These are phyloP conservation scores for Geosmithia flava DNA, from an alignment of 2,329 filamentous ascomycete genomes.

Conservation along the genomic window DNA sequence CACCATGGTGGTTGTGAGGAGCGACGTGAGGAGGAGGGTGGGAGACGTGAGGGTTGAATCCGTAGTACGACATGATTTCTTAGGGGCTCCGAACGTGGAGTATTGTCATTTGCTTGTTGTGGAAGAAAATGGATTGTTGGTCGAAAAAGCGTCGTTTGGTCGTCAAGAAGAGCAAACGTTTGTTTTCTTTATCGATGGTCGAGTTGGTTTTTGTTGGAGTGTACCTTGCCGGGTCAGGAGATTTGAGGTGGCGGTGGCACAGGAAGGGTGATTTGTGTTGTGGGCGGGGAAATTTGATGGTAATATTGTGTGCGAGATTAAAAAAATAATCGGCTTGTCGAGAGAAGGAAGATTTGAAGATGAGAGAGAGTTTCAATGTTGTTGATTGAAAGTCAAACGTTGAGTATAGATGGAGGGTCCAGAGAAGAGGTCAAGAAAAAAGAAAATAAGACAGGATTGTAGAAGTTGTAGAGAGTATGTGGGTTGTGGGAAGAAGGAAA, in stretches of 20 bases:
- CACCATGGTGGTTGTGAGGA: conserved; percentile 69
- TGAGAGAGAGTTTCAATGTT: background rate
- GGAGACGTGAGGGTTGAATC: conserved; percentile 46
- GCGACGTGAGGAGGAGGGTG: conserved; percentile 50
- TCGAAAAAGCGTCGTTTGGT: background rate
- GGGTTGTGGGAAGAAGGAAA: background rate
- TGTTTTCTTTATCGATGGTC: background rate
- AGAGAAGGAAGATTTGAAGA: background rate
- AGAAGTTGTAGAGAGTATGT: background rate
- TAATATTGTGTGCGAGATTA: background rate
- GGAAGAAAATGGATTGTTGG: too few relatives aligned
- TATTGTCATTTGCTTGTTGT: background rate
- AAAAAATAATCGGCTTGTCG: background rate
- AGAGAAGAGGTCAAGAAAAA: background rate
- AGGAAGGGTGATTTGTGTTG: background rate
- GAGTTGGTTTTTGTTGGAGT: too few relatives aligned
- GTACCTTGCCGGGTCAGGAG: background rate
- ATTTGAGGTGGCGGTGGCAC: background rate
- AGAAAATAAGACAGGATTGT: background rate
- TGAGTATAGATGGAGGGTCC: background rate
- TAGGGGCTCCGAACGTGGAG: background rate
- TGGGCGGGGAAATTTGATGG: background rate
- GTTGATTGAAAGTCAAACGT: background rate
- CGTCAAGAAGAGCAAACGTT: background rate
- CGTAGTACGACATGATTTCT: conserved; percentile 49